phyloP scores from a whole-genome alignment of 371 early-diverging fungal genomes.

The Syncephalastrum sp. region DNA sequence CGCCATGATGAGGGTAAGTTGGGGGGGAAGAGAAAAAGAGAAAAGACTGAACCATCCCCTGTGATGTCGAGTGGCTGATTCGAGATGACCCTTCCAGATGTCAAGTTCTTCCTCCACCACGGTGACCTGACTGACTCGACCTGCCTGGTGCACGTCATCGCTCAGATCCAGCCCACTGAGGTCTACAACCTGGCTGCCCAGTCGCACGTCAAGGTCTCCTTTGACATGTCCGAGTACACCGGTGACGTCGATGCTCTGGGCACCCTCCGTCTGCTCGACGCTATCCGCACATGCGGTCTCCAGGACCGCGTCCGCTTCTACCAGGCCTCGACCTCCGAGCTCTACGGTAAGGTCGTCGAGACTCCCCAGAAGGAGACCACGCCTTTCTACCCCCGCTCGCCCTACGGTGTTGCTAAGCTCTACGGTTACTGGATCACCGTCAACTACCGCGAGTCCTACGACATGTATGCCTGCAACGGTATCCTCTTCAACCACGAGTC shows the following conservation, averaged over 20 bases:
- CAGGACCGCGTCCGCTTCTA: slow-evolving; percentile 72
- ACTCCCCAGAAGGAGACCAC: slow-evolving; percentile 81
- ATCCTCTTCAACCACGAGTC: slow-evolving; percentile 85
- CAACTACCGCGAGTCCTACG: slow-evolving; percentile 81
- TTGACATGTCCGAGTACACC: slow-evolving; percentile 86
- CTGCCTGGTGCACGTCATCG: slow-evolving; percentile 71
- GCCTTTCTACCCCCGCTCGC: slow-evolving; percentile 83
- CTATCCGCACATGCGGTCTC: slow-evolving; percentile 76
- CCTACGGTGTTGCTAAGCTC: slow-evolving; percentile 83
- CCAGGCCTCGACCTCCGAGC: slow-evolving; percentile 80
- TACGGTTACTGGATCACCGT: slow-evolving; percentile 80
- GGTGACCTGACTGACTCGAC: slow-evolving; percentile 85
- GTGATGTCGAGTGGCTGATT: neutral
- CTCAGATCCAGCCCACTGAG: slow-evolving; percentile 74
- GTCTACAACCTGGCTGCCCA: slow-evolving; percentile 76
- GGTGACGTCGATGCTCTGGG: slow-evolving; percentile 88
- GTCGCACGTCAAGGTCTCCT: slow-evolving; percentile 84
- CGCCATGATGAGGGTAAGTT: slow-evolving; percentile 59
- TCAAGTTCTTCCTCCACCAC: slow-evolving; percentile 77
- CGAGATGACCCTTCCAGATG: slow-evolving; percentile 27
- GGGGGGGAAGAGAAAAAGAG: neutral
- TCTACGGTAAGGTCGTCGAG: slow-evolving; percentile 79
- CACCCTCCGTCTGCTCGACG: slow-evolving; percentile 76
- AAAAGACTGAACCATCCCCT: neutral
- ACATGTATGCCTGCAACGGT: slow-evolving; percentile 81